Base-by-base conservation (phyloP, 768 basidiomycete species). In the Suillus luteus region DNA sequence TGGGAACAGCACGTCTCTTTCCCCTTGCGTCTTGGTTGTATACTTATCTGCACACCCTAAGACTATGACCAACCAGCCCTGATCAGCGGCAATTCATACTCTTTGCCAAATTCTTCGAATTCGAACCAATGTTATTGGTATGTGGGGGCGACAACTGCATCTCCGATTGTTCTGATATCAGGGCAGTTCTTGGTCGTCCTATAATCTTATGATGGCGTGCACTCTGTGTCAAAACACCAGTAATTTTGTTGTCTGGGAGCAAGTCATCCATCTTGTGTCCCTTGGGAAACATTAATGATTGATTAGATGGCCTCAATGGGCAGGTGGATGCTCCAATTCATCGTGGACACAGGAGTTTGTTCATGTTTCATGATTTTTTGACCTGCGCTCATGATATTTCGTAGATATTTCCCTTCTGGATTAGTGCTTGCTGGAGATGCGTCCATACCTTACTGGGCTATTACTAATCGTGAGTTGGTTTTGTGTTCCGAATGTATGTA, bases 141-240 rank as follows among this genome's bases (percentile, higher is more conserved):
- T 1, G 71, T 40, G 40, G 17, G 11, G 9, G 24, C 15, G 11
- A 11, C 40, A 27, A 24, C 57, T 60, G 15, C 22, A 3, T 33
- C 38, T 59, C 6, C 10, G 24, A 33, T 35, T 46, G 5, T 22
- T 5, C 37, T 41, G 37, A 35, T 62, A 41, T 35, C 1, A 15
- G 11, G 5, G 44, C 38, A 86, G 85, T 55, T 86, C 85, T 1
- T 86, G 84, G 85, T 78, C 81, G 22, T 81, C 80, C 11, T 86
- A 86, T 64, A 87, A 87, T 61, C 73, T 86, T 14, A 70, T 85
- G 64, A 80, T 79, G 68, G 85, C 80, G 9, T 86, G 85, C 59
- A 77, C 81, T 10, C 65, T 77, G 24, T 87, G 85, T 59, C 85
- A 87, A 70, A 76, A 75, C 27, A n/a, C 52, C 10, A 67, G 70